Base-by-base conservation (phyloP, 208 protist species). In the Leishmania mexicana region DNA sequence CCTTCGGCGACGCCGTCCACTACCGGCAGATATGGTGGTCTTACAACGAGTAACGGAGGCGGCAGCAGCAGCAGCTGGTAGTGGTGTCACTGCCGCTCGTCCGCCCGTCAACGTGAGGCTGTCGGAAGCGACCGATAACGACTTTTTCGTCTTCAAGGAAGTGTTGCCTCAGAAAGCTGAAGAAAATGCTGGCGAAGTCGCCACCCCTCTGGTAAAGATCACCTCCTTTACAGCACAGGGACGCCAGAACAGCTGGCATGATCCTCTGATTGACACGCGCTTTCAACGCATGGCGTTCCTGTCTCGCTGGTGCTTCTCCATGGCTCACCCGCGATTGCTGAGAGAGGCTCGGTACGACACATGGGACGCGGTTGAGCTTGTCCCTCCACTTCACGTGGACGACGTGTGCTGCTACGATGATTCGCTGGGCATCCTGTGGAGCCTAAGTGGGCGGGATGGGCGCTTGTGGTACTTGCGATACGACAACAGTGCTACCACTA, bases 111-210 rank as follows among this genome's bases (percentile, higher is more conserved):
- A 49, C 10, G 77, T 70, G 76, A 86, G 76, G 47, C 87, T 94
- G 28, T 49, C 62, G 13, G 83, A 94, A n/a, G 76, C 79, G 5
- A 87, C 79, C 70, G 87, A 90, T n/a, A 87, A 84, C 67, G 90
- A 86, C 38, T 94, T 94, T 70, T 90, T 88, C 47, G 45, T 94
- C 31, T 92, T 93, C 79, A 83, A 87, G 74, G 85, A 83, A 51
- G 84, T 93, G 31, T 64, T 71, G 47, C 45, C 21, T 42, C 64
- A 51, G 38, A 13, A 24, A 13, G 19, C 49, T 74, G 62, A 49
- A 58, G 42, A 51, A n/a, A 15, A 31, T 19, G 35, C 75, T 47
- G 70, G 45, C 13, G 24, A 51, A 74, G 45, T 51, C 40, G 70
- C 67, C 67, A 40, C 70, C 45, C 21, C 70, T 74, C 19, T 53